phyloP scores from a whole-genome alignment of 2,329 filamentous ascomycete genomes.

The Phyllosticta citrichinensis region DNA sequence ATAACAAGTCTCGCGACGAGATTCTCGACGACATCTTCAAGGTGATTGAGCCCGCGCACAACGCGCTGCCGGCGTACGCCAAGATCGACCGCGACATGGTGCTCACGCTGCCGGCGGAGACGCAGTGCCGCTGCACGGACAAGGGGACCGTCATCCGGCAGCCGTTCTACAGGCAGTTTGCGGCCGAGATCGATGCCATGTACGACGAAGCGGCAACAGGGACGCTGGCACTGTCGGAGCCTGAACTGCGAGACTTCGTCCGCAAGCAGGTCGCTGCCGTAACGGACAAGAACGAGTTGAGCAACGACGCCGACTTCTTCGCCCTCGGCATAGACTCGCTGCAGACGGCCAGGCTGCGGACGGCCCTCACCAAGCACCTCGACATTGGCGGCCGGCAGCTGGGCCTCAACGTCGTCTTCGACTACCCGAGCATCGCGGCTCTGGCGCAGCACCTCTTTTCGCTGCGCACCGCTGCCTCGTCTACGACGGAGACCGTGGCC shows the following conservation, averaged over 20 bases:
- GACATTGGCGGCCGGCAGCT: slow-evolving; percentile 38
- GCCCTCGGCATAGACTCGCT: slow-evolving; percentile 48
- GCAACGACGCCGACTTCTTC: slow-evolving; percentile 43
- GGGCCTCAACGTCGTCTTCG: slow-evolving; percentile 50
- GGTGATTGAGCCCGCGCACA: slow-evolving; percentile 42
- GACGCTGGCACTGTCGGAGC: slow-evolving; percentile 17
- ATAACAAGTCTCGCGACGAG: slow-evolving; percentile 32
- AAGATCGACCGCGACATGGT: slow-evolving; percentile 48
- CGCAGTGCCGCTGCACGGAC: slow-evolving; percentile 42
- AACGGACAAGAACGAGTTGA: slow-evolving; percentile 15
- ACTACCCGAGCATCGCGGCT: slow-evolving; percentile 41
- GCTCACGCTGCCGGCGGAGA: slow-evolving; percentile 35
- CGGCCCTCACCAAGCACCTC: slow-evolving; percentile 41
- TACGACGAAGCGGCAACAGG: slow-evolving; percentile 26
- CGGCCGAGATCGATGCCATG: slow-evolving; percentile 35
- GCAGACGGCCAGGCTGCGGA: slow-evolving; percentile 47
- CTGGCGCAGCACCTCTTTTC: slow-evolving; percentile 38
- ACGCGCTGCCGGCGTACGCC: slow-evolving; percentile 42
- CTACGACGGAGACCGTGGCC: background rate
- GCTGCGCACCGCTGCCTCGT: slow-evolving; percentile 24
- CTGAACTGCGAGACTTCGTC: slow-evolving; percentile 24
- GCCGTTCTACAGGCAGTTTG: slow-evolving; percentile 41
- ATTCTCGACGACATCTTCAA: slow-evolving; percentile 41
- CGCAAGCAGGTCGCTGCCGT: slow-evolving; percentile 15
- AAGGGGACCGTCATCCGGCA: slow-evolving; percentile 48